Percentiles rank a stretch among this genome's conserved stretches.
These are phyloP conservation scores for Didymella pomorum DNA, from an alignment of 2,329 filamentous ascomycete genomes.

Conservation along the genomic window DNA sequence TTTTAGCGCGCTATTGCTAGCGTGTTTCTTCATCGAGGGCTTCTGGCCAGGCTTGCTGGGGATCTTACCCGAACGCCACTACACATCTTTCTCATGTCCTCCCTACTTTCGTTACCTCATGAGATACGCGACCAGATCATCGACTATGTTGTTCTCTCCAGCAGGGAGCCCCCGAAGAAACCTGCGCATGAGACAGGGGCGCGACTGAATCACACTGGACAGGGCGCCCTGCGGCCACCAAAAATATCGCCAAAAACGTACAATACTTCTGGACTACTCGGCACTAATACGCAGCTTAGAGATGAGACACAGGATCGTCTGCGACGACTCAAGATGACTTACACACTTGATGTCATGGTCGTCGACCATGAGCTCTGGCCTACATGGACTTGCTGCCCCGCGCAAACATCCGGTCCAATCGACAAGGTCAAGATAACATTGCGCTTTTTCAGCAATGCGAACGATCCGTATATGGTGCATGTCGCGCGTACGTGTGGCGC, in stretches of 20 bases:
- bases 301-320: constrained; percentile 5
- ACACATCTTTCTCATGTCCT: constrained; percentile 1
- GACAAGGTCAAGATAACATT: constrained; percentile 6
- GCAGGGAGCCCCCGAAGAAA: constrained; percentile 4
- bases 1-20: background rate
- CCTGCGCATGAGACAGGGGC: constrained; percentile 3
- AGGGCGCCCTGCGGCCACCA: constrained; percentile 2
- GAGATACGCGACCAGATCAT: constrained; percentile 19
- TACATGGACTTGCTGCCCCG: constrained; percentile 19
- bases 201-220: background rate
- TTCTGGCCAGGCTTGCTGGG: background rate
- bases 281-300: constrained; percentile 9
- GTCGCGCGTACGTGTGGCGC: constrained; percentile 15
- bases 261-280: constrained; percentile 10
- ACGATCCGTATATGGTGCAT: constrained; percentile 19
- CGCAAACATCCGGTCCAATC: constrained; percentile 3
- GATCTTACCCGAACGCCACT: background rate
- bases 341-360: constrained; percentile 16
- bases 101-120: constrained; percentile 8
- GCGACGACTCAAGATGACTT: constrained; percentile 1
- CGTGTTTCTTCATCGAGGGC: background rate
- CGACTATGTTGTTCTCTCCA: constrained; percentile 6
- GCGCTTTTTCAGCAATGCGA: constrained; percentile 15
- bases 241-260: constrained; percentile 1
- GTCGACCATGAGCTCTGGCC: constrained; percentile 18